Conservation (phyloP, 2,329 filamentous ascomycete genomes). For the Grosmannia huntii region DNA sequence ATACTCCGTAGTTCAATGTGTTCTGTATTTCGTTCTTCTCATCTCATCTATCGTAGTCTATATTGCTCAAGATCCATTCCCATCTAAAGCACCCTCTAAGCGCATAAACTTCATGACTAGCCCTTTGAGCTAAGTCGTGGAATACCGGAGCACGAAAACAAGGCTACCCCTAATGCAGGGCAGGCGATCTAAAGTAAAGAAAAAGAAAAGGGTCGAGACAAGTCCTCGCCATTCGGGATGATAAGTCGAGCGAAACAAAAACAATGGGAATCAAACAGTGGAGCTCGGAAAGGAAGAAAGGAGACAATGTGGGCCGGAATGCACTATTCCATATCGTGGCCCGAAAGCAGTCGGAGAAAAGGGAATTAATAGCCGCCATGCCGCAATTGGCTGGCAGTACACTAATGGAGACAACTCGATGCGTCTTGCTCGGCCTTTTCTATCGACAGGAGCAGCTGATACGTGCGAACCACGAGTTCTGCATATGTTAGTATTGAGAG, state of each 20-base stretch:
- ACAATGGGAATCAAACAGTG: neutral
- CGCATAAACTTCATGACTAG: neutral
- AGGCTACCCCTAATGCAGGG: no score
- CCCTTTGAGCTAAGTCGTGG: neutral
- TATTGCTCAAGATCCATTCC: neutral
- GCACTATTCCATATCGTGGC: neutral
- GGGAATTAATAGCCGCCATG: neutral
- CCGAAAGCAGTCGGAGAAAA: neutral
- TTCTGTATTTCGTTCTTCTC: no score
- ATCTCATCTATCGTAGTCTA: neutral
- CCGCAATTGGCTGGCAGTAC: slow-evolving; percentile 54
- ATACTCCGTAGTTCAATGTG: no score
- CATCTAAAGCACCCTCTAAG: neutral
- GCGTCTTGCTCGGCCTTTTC: slow-evolving; percentile 54
- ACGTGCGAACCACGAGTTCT: slow-evolving; percentile 57
- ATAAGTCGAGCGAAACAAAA: no score
- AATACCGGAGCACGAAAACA: neutral
- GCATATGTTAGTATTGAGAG: slow-evolving; percentile 8
- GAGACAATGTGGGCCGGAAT: neutral
- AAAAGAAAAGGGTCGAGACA: neutral
- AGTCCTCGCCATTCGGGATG: no score
- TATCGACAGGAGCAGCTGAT: slow-evolving; percentile 48
- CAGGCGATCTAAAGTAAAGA: neutral
- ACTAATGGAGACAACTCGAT: slow-evolving; percentile 29
- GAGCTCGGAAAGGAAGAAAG: neutral